These are phyloP conservation scores for Fusarium sp. DNA, from an alignment of 2,329 filamentous ascomycete species.

Conservation along the genomic window DNA sequence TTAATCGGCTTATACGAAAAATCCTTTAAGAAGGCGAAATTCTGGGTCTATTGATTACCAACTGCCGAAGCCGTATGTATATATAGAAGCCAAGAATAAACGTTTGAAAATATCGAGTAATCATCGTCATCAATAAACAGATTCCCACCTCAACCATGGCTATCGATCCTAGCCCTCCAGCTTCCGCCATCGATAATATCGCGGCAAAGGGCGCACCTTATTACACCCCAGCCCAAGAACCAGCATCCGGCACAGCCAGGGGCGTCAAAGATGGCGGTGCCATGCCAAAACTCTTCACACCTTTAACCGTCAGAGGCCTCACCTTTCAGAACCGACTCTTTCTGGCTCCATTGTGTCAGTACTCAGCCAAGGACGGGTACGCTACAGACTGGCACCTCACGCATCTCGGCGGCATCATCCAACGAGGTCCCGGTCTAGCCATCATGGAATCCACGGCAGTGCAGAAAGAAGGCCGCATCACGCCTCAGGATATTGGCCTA, in stretches of 20 bases:
- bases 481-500: neutral
- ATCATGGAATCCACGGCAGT: neutral
- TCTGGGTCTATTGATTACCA: neutral
- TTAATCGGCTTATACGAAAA: neutral
- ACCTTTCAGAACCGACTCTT: neutral
- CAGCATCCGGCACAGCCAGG: neutral
- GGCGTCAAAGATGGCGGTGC: neutral
- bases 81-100: neutral
- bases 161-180: neutral
- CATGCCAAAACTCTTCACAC: neutral
- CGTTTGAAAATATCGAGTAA: neutral
- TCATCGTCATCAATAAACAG: neutral
- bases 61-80: neutral
- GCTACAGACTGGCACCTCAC: neutral
- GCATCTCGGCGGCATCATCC: neutral
- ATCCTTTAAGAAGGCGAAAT: neutral
- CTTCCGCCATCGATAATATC: neutral
- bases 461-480: neutral
- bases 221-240: neutral
- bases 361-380: conserved; percentile 4
- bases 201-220: neutral
- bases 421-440: neutral
- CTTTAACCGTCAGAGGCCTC: too few relatives aligned
- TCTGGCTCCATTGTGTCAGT: neutral
- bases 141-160: neutral